Base-by-base conservation (phyloP, 2,329 filamentous ascomycete species). In the Hirsutella thompsonii region DNA sequence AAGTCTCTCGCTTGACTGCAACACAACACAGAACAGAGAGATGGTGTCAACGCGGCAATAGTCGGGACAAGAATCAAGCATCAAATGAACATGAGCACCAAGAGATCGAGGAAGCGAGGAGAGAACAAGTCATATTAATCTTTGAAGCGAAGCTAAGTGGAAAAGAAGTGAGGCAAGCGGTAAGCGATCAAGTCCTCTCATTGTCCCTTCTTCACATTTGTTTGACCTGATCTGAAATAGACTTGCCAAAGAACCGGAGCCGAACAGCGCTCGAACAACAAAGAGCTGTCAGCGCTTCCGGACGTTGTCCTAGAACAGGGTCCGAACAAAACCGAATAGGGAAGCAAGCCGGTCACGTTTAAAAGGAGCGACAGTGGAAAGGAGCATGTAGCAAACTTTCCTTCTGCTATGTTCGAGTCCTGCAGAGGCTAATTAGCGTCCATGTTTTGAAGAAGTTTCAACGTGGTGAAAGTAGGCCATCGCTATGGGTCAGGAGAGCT, bases 401-500 rank as follows among this genome's bases (percentile, higher is more conserved):
- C n/a, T 9, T 3, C 6, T 34, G 5, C 16, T 8, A 34, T 16
- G 14, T 16, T 3, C 32, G 5, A 34, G 6, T 6, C 11, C 23
- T 26, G 23, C 23, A 26, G 6, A 26, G 2, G 11, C 2, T 16
- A 18, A 18, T 34, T 9, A 34, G 32, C 32, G 16, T 33, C 13
- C 30, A 3, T 8, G 16, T n/a, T 29, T 10, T n/a, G 20, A 18
- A 35, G 33, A n/a, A 18, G 16, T 9, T 19, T 35, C 13, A 33
- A 16, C 6, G n/a, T 19, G 6, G 10, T 19, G 33, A 3, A 19
- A 10, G n/a, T 6, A 20, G 8, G 11, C 34, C 9, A 3, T 16
- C 11, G 23, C n/a, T 5, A 34, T 18, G n/a, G 11, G 36, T 46
- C 49, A 52, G 44, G 37, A 47, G 40, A 49, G 45, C 19, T 46